Percentiles rank a stretch among this genome's conserved stretches.
Evolutionary conservation across 2,329 filamentous ascomycete species (phyloP).

Genomic region (Penicillium fuscoglaucum): DNA sequence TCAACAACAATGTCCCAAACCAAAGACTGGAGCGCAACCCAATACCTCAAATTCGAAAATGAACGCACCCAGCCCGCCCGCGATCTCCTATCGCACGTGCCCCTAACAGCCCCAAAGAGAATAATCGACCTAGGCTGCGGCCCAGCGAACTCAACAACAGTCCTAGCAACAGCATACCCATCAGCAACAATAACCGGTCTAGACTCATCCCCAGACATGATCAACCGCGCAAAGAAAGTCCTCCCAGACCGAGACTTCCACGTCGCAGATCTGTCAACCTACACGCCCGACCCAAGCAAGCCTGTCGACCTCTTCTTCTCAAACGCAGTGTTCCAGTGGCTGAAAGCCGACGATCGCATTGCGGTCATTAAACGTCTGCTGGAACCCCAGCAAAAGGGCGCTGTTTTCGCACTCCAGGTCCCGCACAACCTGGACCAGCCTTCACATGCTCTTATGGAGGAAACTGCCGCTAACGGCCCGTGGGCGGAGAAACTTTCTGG

Average conservation of each 20-base stretch:
- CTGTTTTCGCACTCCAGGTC: slow-evolving; percentile 57
- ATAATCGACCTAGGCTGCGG: slow-evolving; percentile 63
- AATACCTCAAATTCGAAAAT: slow-evolving; percentile 58
- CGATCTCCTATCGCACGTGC: slow-evolving; percentile 55
- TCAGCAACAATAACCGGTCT: slow-evolving; percentile 51
- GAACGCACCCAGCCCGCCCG: slow-evolving; percentile 56
- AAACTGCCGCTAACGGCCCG: slow-evolving; percentile 39
- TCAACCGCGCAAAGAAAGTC: slow-evolving; percentile 47
- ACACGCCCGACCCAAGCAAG: slow-evolving; percentile 29
- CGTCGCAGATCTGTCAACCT: slow-evolving; percentile 50
- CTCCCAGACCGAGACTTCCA: slow-evolving; percentile 49
- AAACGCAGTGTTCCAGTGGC: slow-evolving; percentile 63
- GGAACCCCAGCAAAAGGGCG: slow-evolving; percentile 42
- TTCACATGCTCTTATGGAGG: slow-evolving; percentile 54
- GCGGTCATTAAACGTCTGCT: slow-evolving; percentile 49
- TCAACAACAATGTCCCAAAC: slow-evolving; percentile 9
- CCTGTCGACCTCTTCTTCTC: slow-evolving; percentile 52
- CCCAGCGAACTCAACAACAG: slow-evolving; percentile 58
- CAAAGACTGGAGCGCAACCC: slow-evolving; percentile 56
- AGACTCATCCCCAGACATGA: slow-evolving; percentile 59
- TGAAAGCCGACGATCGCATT: slow-evolving; percentile 48
- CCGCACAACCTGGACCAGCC: slow-evolving; percentile 54
- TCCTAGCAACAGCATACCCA: slow-evolving; percentile 52
- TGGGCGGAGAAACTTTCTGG: slow-evolving; percentile 41
- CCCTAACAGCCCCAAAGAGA: slow-evolving; percentile 40